Evolutionary conservation across 176 grass and related monocot species (phyloP).

Genomic region (Oryza glumipatula): DNA sequence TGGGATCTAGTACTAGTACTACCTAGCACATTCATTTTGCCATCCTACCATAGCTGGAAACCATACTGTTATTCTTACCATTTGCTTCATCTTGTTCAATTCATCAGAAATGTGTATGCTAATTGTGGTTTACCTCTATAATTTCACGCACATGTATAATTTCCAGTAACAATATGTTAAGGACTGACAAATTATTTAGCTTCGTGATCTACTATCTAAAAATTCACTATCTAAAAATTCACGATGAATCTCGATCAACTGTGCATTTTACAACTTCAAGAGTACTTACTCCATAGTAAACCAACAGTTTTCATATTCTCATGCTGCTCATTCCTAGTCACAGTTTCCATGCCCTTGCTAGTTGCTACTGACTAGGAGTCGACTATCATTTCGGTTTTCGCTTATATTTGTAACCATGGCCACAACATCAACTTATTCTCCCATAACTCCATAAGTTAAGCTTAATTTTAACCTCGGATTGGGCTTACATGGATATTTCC

Average conservation of each 20-base stretch:
- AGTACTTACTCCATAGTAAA: neutral
- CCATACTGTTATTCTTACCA: neutral
- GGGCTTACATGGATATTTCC: neutral
- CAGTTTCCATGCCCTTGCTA: neutral
- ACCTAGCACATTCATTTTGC: neutral
- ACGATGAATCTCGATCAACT: neutral
- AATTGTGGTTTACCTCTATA: neutral
- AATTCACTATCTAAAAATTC: neutral
- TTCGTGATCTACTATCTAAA: slow-evolving; percentile 2
- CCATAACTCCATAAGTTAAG: neutral
- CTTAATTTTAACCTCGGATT: neutral
- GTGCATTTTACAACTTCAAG: slow-evolving; percentile 1
- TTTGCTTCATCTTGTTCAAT: neutral
- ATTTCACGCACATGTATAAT: neutral
- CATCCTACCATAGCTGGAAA: neutral
- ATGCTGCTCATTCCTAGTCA: neutral
- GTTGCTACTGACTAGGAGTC: neutral
- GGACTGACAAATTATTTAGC: neutral
- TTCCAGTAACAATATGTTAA: neutral
- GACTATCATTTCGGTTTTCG: neutral
- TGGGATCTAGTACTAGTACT: slow-evolving; percentile 5
- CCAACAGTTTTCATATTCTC: neutral
- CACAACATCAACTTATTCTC: neutral
- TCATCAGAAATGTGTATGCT: too few relatives aligned
- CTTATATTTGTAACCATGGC: neutral